A percentile compares a stretch with the other conserved stretches of the same genome.
Evolutionary conservation across 306 rosid species (phyloP).

Genomic region (Lathyrus aphaca): DNA sequence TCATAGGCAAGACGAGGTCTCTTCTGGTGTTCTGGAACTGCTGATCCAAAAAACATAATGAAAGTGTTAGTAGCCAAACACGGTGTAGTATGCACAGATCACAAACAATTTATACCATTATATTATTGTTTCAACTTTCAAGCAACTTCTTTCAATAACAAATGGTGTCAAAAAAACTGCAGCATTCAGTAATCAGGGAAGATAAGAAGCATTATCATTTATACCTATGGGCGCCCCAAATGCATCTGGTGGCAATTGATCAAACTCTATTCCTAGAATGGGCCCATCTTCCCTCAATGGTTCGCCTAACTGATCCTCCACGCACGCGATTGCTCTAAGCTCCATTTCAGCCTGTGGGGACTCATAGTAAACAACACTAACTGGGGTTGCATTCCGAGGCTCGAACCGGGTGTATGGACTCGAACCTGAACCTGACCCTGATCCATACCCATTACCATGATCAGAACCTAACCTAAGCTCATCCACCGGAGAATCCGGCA

Average conservation of each 20-base stretch:
- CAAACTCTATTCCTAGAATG: constrained; percentile 87
- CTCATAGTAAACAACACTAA: constrained; percentile 65
- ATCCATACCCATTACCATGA: constrained; percentile 79
- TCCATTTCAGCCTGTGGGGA: constrained; percentile 65
- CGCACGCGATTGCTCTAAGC: constrained; percentile 80
- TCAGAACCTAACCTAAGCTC: constrained; percentile 60
- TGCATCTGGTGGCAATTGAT: constrained; percentile 94
- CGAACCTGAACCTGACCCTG: constrained; percentile 87
- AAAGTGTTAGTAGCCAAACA: constrained; percentile 43
- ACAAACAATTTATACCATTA: constrained; percentile 29
- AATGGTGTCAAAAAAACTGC: constrained; percentile 7
- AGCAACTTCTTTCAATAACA: constrained; percentile 11
- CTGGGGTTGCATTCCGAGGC: constrained; percentile 51
- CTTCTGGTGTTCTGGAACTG: constrained; percentile 75
- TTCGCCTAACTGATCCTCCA: constrained; percentile 83
- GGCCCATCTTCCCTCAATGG: constrained; percentile 94
- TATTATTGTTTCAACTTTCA: constrained; percentile 15
- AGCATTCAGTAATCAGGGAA: constrained; percentile 21
- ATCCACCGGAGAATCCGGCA: constrained; percentile 69
- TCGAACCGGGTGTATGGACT: constrained; percentile 66
- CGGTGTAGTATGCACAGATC: constrained; percentile 9
- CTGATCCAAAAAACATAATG: constrained; percentile 39
- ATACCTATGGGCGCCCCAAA: constrained; percentile 89
- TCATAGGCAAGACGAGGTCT: constrained; percentile 59
- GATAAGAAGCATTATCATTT: constrained; percentile 1